phyloP scores from a whole-genome alignment of 108 stramenopile genomes.

The Conticribra guillardii region DNA sequence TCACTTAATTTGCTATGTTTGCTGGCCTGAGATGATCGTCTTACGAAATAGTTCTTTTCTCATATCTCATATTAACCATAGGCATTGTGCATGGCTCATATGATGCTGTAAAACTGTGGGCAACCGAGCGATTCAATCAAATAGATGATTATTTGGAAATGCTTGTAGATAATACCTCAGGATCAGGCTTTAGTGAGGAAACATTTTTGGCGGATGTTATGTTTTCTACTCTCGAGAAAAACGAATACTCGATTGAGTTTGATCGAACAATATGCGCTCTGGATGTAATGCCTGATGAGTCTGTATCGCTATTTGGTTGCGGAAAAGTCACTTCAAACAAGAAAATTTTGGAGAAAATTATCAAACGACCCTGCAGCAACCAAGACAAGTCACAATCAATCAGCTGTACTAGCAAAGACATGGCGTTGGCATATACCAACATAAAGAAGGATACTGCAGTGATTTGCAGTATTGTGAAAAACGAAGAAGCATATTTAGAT shows the following conservation, averaged over 20 bases:
- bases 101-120: constrained; percentile 54
- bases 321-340: background rate
- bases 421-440: too few species aligned
- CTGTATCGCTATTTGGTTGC: constrained; percentile 2
- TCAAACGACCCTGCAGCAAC: background rate
- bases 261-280: background rate
- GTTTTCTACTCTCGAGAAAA: background rate
- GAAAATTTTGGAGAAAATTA: constrained; percentile 7
- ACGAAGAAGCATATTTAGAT: constrained; percentile 53
- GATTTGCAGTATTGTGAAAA: constrained; percentile 16
- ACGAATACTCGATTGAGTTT: background rate
- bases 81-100: constrained; percentile 57
- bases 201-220: constrained; percentile 3
- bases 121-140: constrained; percentile 49
- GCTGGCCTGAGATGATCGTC: background rate
- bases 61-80: too few species aligned
- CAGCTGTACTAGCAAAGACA: too few species aligned
- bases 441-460: background rate
- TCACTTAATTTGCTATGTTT: constrained; percentile 5
- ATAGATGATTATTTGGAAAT: constrained; percentile 37
- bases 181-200: background rate
- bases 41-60: constrained; percentile 14
- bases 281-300: constrained; percentile 12
- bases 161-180: background rate
- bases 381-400: too few species aligned